Percentiles rank a stretch among this genome's conserved stretches.
Evolutionary conservation across 495 filamentous ascomycete genomes (phyloP).

Genomic region (Neurospora sp.): DNA sequence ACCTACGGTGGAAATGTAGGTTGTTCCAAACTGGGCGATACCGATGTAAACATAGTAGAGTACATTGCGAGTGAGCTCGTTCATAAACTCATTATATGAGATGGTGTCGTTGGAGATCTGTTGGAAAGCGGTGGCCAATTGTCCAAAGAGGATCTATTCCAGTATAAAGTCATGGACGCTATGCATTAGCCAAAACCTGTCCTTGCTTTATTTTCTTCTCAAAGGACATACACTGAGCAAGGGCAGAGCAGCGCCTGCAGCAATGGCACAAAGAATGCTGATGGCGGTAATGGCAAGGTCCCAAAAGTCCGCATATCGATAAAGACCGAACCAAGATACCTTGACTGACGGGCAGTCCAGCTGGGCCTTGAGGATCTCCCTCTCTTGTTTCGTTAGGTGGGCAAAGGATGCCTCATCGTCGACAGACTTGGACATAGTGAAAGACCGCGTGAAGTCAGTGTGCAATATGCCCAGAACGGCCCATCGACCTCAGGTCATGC

Average conservation of each 20-base stretch:
- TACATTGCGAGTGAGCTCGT: neutral
- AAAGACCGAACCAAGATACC: neutral
- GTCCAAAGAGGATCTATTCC: neutral
- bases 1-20: constrained; percentile 21
- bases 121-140: neutral
- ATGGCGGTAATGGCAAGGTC: neutral
- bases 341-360: neutral
- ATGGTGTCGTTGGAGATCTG: neutral
- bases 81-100: neutral
- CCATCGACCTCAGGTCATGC: neutral
- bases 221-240: neutral
- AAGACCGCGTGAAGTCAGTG: neutral
- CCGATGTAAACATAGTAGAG: constrained; percentile 15
- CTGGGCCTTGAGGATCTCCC: neutral
- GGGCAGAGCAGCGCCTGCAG: neutral
- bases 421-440: neutral
- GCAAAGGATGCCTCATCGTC: neutral
- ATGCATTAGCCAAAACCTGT: neutral
- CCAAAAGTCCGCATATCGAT: neutral
- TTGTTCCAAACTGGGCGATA: constrained; percentile 29
- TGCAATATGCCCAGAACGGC: too few species aligned
- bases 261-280: neutral
- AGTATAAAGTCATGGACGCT: neutral
- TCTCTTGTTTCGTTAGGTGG: neutral
- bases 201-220: neutral